Conservation (phyloP, 441 rosid species). For the Gossypium gossypioides region DNA sequence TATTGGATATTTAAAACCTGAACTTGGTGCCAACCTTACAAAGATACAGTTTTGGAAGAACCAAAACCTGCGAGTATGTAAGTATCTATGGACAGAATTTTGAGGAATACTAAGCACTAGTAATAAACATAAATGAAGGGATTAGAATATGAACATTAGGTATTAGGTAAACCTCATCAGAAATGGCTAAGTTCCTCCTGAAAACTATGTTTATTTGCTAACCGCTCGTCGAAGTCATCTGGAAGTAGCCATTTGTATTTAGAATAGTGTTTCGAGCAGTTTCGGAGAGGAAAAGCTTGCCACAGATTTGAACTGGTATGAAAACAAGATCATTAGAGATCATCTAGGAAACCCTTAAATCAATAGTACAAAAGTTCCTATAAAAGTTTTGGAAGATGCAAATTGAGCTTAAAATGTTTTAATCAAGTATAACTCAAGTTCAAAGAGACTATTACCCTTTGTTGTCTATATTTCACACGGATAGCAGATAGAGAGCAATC, state of each 20-base stretch:
- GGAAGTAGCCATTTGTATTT: slow-evolving; percentile 15
- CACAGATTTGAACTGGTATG: slow-evolving; percentile 43
- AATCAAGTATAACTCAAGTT: neutral
- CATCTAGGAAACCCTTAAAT: neutral
- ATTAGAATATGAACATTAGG: slow-evolving; percentile 13
- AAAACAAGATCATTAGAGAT: slow-evolving; percentile 6
- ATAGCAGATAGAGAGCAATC: slow-evolving; percentile 46
- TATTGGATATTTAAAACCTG: neutral
- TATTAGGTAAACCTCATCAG: slow-evolving; percentile 14
- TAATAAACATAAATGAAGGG: slow-evolving; percentile 3
- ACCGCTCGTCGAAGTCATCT: slow-evolving; percentile 19
- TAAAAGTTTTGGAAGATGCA: neutral
- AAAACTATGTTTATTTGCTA: slow-evolving; percentile 16
- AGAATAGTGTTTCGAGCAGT: slow-evolving; percentile 45
- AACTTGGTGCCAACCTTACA: neutral
- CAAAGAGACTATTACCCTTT: slow-evolving; percentile 29
- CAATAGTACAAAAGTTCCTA: neutral
- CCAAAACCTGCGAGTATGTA: slow-evolving; percentile 12
- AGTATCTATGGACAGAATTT: slow-evolving; percentile 15
- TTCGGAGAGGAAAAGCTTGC: slow-evolving; percentile 39
- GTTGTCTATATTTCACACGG: slow-evolving; percentile 50
- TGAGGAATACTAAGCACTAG: slow-evolving; percentile 4
- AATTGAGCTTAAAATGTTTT: neutral
- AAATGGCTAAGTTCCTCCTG: slow-evolving; percentile 6
- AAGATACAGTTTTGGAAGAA: slow-evolving; percentile 14